Evolutionary conservation across 768 basidiomycete genomes (phyloP), one percentile per base, ranked within the genome.

Genomic region (Tylopilus sp.): DNA sequence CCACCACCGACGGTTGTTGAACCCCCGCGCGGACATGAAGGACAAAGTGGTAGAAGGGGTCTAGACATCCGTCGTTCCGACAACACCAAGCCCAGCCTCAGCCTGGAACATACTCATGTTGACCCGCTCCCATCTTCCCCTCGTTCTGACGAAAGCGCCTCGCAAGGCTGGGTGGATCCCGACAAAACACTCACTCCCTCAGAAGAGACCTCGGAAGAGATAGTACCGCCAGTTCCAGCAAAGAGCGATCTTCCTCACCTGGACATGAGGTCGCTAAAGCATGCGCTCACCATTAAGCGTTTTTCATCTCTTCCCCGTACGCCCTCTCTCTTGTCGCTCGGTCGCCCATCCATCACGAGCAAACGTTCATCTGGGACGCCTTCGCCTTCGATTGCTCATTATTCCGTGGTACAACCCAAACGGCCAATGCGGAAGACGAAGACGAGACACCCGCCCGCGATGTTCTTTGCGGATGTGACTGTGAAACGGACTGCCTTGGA

Each of bases 401-500:
- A 55, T 53, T 75, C 75, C 48, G 25, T 47, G 20, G 20, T 42
- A 41, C 60, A 28, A 47, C 63, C 41, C 20, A 62, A 42, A 21
- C 61, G 52, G 10, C 58, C 58, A 33, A 59, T 60, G 25, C 66
- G 60, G 20, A 73, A 59, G 51, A 66, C 66, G n/a, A 75, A 63
- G 39, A 66, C 71, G 20, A 46, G 66, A 12, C 73, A 80, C 64
- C 88, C 89, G 3, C 71, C 82, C 40, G 86, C 88, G 12, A 80
- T 94, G 82, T 76, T 77, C 56, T 88, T 78, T 59, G 72, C 76
- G 40, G 89, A 95, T 61, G 75, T 94, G 4, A 59, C 75, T 26
- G 62, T 69, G 13, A 76, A 77, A 66, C 78, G 73, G 56, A 83
- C 75, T 25, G 60, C 85, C 3, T 53, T 80, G 4, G 91, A 93